Evolutionary conservation across 2,329 filamentous ascomycete species (phyloP), one percentile per base, ranked within the genome.

Genomic region (Neofusicoccum cordaticola): DNA sequence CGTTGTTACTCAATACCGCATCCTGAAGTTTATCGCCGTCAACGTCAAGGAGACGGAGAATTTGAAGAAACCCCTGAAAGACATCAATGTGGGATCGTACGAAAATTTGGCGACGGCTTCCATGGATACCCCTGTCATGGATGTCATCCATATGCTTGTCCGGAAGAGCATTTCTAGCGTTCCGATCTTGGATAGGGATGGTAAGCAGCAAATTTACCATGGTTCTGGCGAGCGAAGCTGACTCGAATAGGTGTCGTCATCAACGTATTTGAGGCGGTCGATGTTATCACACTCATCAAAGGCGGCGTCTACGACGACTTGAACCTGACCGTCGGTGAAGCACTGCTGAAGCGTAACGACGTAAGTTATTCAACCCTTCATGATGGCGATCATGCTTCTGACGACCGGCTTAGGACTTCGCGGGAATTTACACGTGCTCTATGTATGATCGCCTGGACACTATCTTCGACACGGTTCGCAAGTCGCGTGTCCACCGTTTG

Each of bases 1-100:
- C 71, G 95, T 99, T 67, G 91, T 99, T 66, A 99, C 95, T 0
- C 95, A 99, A 78, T 99, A 99, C 79, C 90, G 96, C 65, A 98
- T 99, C 71, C 86, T 99, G 68, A 99, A 99, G 77, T 99, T 99
- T 77, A 96, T 99, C 67, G 93, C 95, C 11, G 94, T 99, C 78
- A 99, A 99, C 78, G 88, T 91, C 45, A 88, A 89, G 71, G 91
- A 96, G 74, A 97, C 94, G 4, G 90, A 96, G 71, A 86, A 93
- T 74, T 81, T 99, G 67, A 91, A 92, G 74, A 97, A 96, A 80
- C 89, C 92, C 9, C 83, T 99, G 64, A 86, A 87, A 66, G 93
- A 97, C 67, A 86, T 98, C 63, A 87, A 88, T 31, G 83, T 99
- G 8, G 96, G 95, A 60, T 94, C 92, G 1, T 98, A 97, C 76